These are phyloP conservation scores for Echinosophora koreensis DNA, from an alignment of 306 rosid genomes.

Conservation along the genomic window DNA sequence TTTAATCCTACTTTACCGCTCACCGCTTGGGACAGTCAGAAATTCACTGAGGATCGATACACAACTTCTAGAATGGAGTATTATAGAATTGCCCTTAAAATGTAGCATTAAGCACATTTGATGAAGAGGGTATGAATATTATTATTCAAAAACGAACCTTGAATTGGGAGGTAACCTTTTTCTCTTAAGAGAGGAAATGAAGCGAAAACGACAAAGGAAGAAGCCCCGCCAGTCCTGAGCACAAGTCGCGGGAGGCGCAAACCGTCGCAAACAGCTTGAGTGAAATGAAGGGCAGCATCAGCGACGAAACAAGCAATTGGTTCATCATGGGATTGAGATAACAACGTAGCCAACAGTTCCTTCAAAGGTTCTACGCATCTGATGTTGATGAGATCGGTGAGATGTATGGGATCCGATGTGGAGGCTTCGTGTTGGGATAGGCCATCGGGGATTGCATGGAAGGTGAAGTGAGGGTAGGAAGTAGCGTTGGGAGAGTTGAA, in stretches of 20 bases:
- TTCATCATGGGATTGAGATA: no score
- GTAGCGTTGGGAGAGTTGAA: conserved; percentile 63
- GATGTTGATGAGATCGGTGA: conserved; percentile 44
- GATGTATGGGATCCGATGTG: conserved; percentile 3
- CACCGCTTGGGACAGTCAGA: no score
- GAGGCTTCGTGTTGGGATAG: conserved; percentile 44
- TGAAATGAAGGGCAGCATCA: conserved; percentile 44
- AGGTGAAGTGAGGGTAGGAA: conserved; percentile 58
- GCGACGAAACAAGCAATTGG: conserved; percentile 35
- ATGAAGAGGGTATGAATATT: background rate
- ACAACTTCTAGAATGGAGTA: no score
- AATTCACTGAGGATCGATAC: no score
- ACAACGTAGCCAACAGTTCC: conserved; percentile 18
- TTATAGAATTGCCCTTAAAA: no score
- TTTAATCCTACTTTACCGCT: no score
- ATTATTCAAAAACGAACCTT: conserved; percentile 41
- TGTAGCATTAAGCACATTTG: no score
- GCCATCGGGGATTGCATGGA: conserved; percentile 47
- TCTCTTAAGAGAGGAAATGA: conserved; percentile 40
- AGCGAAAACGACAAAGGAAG: conserved; percentile 41
- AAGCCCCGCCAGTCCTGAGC: conserved; percentile 44
- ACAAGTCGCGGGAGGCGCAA: conserved; percentile 37
- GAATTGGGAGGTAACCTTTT: conserved; percentile 56
- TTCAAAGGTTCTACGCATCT: conserved; percentile 39
- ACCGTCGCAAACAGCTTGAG: conserved; percentile 38